Evolutionary conservation across 2,329 filamentous ascomycete species (phyloP).

Genomic region (Aspergillus sergii): DNA sequence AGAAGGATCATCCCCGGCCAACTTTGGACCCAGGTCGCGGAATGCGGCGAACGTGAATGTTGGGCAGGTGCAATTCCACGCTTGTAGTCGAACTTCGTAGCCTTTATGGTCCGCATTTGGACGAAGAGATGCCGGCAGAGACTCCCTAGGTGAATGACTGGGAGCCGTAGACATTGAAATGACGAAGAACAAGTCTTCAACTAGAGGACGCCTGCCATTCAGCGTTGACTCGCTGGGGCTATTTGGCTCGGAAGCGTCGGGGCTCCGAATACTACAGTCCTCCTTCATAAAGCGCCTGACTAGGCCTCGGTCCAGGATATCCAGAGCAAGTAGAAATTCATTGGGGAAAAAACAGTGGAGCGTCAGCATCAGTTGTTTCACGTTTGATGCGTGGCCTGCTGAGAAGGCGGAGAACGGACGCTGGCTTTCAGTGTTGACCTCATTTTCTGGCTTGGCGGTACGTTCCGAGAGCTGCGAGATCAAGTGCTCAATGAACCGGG

Average conservation of each 20-base stretch:
- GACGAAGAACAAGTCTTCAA: conserved; percentile 61
- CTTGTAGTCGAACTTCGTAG: conserved; percentile 72
- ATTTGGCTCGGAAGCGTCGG: not conserved
- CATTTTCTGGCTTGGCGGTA: not conserved
- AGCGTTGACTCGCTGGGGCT: not conserved
- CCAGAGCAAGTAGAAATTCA: conserved; percentile 79
- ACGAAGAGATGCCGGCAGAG: not conserved
- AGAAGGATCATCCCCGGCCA: conserved; percentile 14
- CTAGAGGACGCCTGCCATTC: not conserved
- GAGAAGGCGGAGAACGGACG: conserved; percentile 15
- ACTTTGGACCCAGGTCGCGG: conserved; percentile 40
- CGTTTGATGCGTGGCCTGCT: conserved; percentile 24
- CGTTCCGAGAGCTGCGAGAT: conserved; percentile 20
- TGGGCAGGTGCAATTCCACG: conserved; percentile 91
- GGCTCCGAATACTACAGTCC: not conserved
- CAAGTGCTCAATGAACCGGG: conserved; percentile 26
- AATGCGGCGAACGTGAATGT: conserved; percentile 78
- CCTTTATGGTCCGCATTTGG: conserved; percentile 29
- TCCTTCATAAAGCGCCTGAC: conserved; percentile 58
- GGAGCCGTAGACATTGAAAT: conserved; percentile 56
- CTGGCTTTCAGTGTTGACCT: not conserved
- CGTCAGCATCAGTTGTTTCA: conserved; percentile 67
- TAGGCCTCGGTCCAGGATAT: conserved; percentile 78
- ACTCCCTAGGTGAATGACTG: conserved; percentile 22
- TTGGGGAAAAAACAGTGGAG: conserved; percentile 84